A percentile compares a stretch with the other conserved stretches of the same genome.
phyloP scores from a whole-genome alignment of 1,139 yeast species.

The Suhomyces taliae region DNA sequence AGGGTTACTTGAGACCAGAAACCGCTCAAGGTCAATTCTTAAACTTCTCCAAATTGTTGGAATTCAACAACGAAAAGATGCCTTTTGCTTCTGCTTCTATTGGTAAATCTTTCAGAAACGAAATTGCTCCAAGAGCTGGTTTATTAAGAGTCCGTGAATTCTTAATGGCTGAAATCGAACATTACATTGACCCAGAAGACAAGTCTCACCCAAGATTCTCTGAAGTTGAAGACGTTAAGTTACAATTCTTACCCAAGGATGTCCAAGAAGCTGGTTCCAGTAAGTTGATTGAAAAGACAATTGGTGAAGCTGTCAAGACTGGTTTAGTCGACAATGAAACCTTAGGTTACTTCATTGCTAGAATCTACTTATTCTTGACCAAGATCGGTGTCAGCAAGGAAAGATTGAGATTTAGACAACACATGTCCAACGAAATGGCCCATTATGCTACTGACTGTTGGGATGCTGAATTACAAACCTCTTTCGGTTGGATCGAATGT shows the following conservation, averaged over 20 bases:
- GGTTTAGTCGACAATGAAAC: slow-evolving; percentile 97
- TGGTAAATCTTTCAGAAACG: slow-evolving; percentile 98
- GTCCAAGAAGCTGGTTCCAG: slow-evolving; percentile 87
- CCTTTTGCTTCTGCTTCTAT: slow-evolving; percentile 99
- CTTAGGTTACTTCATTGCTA: slow-evolving; percentile 92
- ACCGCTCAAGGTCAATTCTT: slow-evolving; percentile 99
- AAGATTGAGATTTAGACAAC: slow-evolving; percentile 95
- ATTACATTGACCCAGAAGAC: slow-evolving; percentile 89
- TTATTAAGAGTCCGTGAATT: slow-evolving; percentile 97
- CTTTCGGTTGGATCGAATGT: slow-evolving; percentile 99
- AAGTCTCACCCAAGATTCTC: slow-evolving; percentile 80
- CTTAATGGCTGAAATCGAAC: slow-evolving; percentile 99
- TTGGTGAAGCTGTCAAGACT: slow-evolving; percentile 86
- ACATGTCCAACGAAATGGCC: slow-evolving; percentile 98
- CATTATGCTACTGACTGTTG: slow-evolving; percentile 99
- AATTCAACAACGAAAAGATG: slow-evolving; percentile 93
- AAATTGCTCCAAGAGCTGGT: slow-evolving; percentile 98
- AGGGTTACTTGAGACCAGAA: slow-evolving; percentile 96
- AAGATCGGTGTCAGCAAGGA: slow-evolving; percentile 87
- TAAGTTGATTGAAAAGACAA: slow-evolving; percentile 57
- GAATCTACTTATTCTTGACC: slow-evolving; percentile 80
- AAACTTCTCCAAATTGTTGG: slow-evolving; percentile 90
- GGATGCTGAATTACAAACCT: slow-evolving; percentile 97
- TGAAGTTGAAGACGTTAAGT: slow-evolving; percentile 69
- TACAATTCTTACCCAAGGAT: slow-evolving; percentile 79